These are phyloP conservation scores for Rhododendron williamsianum DNA, from an alignment of 148 eudicot genomes.

Conservation along the genomic window DNA sequence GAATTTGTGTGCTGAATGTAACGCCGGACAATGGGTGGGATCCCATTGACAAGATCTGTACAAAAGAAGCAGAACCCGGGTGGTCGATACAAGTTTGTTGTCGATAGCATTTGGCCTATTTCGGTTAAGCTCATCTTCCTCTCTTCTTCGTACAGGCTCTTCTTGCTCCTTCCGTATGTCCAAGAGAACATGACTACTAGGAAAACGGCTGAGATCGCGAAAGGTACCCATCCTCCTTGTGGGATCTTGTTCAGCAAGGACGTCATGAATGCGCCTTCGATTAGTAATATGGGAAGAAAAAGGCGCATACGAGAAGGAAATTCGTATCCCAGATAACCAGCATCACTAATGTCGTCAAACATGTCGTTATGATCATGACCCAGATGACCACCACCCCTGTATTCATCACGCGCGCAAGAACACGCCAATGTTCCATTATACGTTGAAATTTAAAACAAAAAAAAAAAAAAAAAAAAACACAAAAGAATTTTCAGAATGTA, in stretches of 20 bases:
- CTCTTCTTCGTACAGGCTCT: conserved; percentile 11
- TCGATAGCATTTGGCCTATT: background rate
- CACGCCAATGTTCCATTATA: background rate
- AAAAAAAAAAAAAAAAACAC: too few relatives aligned
- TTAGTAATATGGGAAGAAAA: conserved; percentile 17
- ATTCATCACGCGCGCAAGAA: background rate
- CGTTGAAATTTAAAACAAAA: too few relatives aligned
- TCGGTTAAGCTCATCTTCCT: conserved; percentile 11
- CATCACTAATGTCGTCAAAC: conserved; percentile 33
- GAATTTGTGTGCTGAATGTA: conserved; percentile 20
- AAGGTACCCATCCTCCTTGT: conserved; percentile 43
- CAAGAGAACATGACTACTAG: conserved; percentile 11
- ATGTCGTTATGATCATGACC: conserved; percentile 40
- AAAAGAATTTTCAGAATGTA: too few relatives aligned
- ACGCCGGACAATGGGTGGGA: conserved; percentile 30
- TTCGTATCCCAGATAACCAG: conserved; percentile 32
- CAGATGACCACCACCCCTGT: conserved; percentile 34
- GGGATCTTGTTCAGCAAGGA: conserved; percentile 30
- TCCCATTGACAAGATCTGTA: conserved; percentile 28
- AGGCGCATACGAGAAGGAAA: conserved; percentile 18
- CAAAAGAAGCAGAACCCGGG: conserved; percentile 36
- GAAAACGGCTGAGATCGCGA: conserved; percentile 27
- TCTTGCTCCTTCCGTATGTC: conserved; percentile 27
- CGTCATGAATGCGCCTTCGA: conserved; percentile 25
- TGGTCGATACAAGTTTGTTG: background rate